A percentile compares a stretch with the other conserved stretches of the same genome.
Conservation (phyloP, 176 grass and related monocot genomes). For the Triticum urartu region DNA sequence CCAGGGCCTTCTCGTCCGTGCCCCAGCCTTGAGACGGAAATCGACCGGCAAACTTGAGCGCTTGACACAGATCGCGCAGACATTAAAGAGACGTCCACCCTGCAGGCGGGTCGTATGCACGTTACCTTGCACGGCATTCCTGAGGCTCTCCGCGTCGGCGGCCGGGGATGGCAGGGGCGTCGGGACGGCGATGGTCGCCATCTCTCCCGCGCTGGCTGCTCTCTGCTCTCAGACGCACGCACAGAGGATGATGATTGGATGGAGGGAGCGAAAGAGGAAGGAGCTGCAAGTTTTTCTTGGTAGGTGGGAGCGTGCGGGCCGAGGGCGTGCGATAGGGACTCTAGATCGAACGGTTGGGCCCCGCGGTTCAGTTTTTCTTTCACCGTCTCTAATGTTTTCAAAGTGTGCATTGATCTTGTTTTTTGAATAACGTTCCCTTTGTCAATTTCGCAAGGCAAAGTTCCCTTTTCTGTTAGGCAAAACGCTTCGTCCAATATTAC, state of each 20-base stretch:
- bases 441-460: too few species aligned
- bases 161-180: constrained; percentile 29
- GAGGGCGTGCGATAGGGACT: neutral
- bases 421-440: too few species aligned
- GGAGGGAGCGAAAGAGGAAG: neutral
- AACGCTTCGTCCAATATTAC: too few species aligned
- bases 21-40: constrained; percentile 45
- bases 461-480: too few species aligned
- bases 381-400: too few species aligned
- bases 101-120: neutral
- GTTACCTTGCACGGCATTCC: constrained; percentile 51
- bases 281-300: neutral
- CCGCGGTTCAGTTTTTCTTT: neutral
- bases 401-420: too few species aligned
- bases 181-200: constrained; percentile 46
- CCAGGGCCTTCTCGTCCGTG: constrained; percentile 58
- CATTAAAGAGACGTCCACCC: too few species aligned
- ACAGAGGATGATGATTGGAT: neutral
- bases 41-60: neutral
- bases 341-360: neutral
- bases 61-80: neutral
- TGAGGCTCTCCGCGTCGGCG: constrained; percentile 44
- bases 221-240: neutral
- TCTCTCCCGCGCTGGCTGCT: constrained; percentile 10
- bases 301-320: neutral